These are phyloP conservation scores for Lipomyces orientalis DNA, from an alignment of 805 yeast species.

Conservation along the genomic window DNA sequence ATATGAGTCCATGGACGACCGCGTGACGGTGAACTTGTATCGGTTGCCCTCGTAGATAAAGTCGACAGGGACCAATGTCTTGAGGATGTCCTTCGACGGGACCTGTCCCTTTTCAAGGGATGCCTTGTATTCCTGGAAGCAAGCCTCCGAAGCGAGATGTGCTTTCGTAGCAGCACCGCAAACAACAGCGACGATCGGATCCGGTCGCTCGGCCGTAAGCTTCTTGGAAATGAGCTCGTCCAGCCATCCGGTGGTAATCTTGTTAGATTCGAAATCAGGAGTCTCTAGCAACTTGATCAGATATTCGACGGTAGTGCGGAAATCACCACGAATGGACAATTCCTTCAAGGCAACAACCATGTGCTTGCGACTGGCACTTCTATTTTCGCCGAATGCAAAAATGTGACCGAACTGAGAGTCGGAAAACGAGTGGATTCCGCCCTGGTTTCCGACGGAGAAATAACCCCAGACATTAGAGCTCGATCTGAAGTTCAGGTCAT, in stretches of 20 bases:
- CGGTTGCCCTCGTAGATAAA: conserved; percentile 93
- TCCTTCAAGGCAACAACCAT: conserved; percentile 99
- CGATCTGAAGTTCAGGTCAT: conserved; percentile 95
- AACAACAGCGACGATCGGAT: conserved; percentile 83
- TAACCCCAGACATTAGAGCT: conserved; percentile 99
- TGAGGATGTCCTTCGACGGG: conserved; percentile 77
- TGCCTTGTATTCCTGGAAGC: conserved; percentile 67
- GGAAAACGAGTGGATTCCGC: conserved; percentile 96
- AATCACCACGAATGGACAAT: conserved; percentile 96
- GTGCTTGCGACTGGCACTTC: conserved; percentile 97
- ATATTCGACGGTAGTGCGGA: conserved; percentile 97
- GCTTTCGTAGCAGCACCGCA: conserved; percentile 99
- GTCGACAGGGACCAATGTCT: conserved; percentile 89
- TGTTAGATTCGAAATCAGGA: conserved; percentile 93
- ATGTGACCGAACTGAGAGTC: conserved; percentile 99
- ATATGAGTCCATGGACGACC: conserved; percentile 83
- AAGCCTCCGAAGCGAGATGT: conserved; percentile 73
- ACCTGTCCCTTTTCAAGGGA: conserved; percentile 97
- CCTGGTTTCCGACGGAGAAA: conserved; percentile 94
- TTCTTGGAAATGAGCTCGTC: conserved; percentile 93
- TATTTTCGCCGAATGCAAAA: conserved; percentile 97
- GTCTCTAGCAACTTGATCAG: conserved; percentile 93
- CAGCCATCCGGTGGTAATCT: conserved; percentile 98
- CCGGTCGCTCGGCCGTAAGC: conserved; percentile 97
- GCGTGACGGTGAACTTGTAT: conserved; percentile 94